Conservation (phyloP, 2,329 filamentous ascomycete genomes). For the Calonectria crousiana region DNA sequence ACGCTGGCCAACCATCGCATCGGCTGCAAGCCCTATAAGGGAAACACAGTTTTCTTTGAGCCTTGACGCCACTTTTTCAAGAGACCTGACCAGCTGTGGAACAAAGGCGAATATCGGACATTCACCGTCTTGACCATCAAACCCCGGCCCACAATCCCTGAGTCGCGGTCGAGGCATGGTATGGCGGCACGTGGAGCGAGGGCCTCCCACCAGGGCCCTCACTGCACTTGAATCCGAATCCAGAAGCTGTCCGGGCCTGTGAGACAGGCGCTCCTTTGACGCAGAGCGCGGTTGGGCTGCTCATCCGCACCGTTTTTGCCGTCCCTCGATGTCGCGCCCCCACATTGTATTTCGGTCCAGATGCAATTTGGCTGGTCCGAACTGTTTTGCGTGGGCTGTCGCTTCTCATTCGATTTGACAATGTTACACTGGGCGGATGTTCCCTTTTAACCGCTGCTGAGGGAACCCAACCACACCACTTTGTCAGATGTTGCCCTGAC, state of each 20-base stretch:
- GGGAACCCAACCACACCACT: not conserved
- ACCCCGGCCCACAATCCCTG: slow-evolving; percentile 19
- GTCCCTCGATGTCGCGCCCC: not conserved
- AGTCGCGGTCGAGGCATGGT: slow-evolving; percentile 13
- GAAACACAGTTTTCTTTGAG: not conserved
- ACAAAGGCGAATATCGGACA: slow-evolving; percentile 10
- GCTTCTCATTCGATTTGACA: not conserved
- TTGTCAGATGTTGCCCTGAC: not conserved
- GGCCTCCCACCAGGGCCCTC: slow-evolving; percentile 24
- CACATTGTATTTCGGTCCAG: not conserved
- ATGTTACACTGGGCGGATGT: slow-evolving; percentile 9
- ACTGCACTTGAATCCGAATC: slow-evolving; percentile 36
- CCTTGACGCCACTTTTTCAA: slow-evolving; percentile 4
- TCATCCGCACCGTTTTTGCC: not conserved
- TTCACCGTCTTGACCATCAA: slow-evolving; percentile 21
- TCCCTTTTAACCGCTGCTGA: slow-evolving; percentile 12
- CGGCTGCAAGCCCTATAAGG: not conserved
- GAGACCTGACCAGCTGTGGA: not conserved
- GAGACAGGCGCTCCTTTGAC: slow-evolving; percentile 25
- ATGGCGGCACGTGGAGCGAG: slow-evolving; percentile 29
- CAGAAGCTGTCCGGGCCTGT: slow-evolving; percentile 26
- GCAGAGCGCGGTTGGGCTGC: not conserved
- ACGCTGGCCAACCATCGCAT: not conserved
- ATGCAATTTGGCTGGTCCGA: not conserved
- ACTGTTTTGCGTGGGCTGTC: not conserved